A percentile compares a stretch with the other conserved stretches of the same genome.
These are phyloP conservation scores for Plectosphaerella cucumerina DNA, from an alignment of 2,329 filamentous ascomycete species.

Conservation along the genomic window DNA sequence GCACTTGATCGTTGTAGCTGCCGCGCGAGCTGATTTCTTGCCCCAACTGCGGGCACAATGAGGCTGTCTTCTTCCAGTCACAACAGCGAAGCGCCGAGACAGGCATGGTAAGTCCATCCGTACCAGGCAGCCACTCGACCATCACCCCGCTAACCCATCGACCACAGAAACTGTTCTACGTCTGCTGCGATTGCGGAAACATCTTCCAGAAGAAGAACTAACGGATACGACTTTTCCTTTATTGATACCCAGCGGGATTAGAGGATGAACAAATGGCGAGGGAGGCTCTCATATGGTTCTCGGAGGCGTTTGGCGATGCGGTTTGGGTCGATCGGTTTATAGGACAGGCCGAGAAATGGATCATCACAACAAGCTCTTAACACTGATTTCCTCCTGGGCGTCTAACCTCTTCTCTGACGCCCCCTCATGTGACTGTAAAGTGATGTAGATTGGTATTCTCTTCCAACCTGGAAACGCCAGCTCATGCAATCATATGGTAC, in stretches of 20 bases:
- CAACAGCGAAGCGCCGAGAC: constrained; percentile 96
- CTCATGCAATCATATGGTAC: constrained; percentile 6
- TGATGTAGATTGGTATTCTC: not conserved
- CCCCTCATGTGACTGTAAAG: no score
- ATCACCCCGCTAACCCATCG: constrained; percentile 17
- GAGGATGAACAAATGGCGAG: not conserved
- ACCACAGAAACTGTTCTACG: constrained; percentile 82
- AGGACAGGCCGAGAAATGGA: not conserved
- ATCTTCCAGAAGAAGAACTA: constrained; percentile 60
- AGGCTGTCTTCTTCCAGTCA: constrained; percentile 98
- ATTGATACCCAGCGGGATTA: constrained; percentile 16
- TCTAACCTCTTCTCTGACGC: no score
- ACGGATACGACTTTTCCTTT: not conserved
- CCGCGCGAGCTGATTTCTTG: constrained; percentile 84
- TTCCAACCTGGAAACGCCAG: constrained; percentile 1
- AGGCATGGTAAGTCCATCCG: constrained; percentile 74
- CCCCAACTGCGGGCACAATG: constrained; percentile 77
- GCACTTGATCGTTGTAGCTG: constrained; percentile 59
- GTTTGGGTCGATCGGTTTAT: not conserved
- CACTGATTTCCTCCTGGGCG: not conserved
- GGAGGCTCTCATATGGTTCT: constrained; percentile 6
- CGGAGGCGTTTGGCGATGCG: not conserved
- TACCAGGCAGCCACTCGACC: not conserved
- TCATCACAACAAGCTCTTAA: not conserved
- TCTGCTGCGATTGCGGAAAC: constrained; percentile 90